phyloP scores from a whole-genome alignment of 768 basidiomycete genomes.

The Candolleomyces eurysporus region DNA sequence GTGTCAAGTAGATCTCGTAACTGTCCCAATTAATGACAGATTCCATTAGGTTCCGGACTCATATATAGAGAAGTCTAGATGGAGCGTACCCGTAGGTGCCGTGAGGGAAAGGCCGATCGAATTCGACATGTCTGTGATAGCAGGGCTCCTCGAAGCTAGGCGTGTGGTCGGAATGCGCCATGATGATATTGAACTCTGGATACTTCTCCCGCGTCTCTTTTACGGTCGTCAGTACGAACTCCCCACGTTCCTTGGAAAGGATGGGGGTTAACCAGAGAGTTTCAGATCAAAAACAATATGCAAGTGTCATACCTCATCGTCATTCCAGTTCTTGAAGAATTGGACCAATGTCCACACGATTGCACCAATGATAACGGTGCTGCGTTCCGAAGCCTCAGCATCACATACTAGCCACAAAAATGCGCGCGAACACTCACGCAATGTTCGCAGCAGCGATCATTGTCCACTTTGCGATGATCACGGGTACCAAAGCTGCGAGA shows the following conservation, averaged over 20 bases:
- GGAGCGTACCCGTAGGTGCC: slow-evolving; percentile 2
- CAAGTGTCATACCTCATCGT: neutral
- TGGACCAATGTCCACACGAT: neutral
- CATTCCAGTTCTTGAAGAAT: neutral
- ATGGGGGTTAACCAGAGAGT: neutral
- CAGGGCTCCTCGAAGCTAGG: neutral
- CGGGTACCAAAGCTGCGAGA: too few species aligned
- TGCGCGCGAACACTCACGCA: too few species aligned
- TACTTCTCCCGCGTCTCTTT: neutral
- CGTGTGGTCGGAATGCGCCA: slow-evolving; percentile 2
- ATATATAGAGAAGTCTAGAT: too few species aligned
- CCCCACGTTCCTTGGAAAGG: neutral
- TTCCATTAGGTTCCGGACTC: too few species aligned
- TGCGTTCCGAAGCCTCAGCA: neutral
- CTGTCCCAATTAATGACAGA: too few species aligned
- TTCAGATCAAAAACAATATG: neutral
- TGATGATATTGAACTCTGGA: slow-evolving; percentile 1
- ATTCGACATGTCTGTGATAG: slow-evolving; percentile 5
- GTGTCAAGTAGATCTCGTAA: neutral
- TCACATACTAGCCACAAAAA: too few species aligned
- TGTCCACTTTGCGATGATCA: too few species aligned
- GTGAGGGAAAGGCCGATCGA: neutral
- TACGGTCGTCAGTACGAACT: neutral
- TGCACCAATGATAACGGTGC: neutral
- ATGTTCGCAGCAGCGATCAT: too few species aligned